A percentile compares a stretch with the other conserved stretches of the same genome.
Conservation (phyloP, 2,329 filamentous ascomycete species). For the Epicoccum sorghinum region DNA sequence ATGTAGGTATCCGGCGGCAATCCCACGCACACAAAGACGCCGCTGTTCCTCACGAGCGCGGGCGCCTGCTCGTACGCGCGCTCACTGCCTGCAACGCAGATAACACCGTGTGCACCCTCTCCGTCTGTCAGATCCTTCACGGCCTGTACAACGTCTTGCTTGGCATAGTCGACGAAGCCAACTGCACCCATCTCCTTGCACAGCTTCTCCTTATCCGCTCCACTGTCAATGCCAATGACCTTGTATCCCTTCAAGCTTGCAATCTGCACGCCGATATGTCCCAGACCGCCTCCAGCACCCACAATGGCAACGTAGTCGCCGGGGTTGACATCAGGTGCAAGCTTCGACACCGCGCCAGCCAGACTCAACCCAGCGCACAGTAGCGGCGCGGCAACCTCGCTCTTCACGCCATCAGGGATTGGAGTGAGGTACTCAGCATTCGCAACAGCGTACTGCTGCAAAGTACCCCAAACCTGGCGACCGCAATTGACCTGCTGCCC, state of each 20-base stretch:
- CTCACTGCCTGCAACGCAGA: constrained; percentile 55
- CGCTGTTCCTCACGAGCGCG: constrained; percentile 52
- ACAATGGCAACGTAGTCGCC: constrained; percentile 82
- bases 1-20: constrained; percentile 52
- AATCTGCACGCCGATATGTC: constrained; percentile 81
- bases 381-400: constrained; percentile 45
- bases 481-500: constrained; percentile 52
- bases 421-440: constrained; percentile 40
- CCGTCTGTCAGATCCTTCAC: constrained; percentile 51
- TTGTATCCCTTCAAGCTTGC: constrained; percentile 81
- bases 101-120: constrained; percentile 54
- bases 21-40: constrained; percentile 56
- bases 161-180: constrained; percentile 79
- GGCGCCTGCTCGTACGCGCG: constrained; percentile 53
- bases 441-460: constrained; percentile 46
- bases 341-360: constrained; percentile 84
- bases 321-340: constrained; percentile 72
- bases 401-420: constrained; percentile 46
- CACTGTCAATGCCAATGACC: constrained; percentile 82
- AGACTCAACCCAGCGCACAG: constrained; percentile 58
- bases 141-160: constrained; percentile 49
- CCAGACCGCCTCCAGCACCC: constrained; percentile 82
- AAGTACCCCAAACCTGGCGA: constrained; percentile 43
- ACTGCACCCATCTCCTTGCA: constrained; percentile 72
- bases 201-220: constrained; percentile 77